phyloP scores from a whole-genome alignment of 2,329 filamentous ascomycete species.

The Botrytis aclada region DNA sequence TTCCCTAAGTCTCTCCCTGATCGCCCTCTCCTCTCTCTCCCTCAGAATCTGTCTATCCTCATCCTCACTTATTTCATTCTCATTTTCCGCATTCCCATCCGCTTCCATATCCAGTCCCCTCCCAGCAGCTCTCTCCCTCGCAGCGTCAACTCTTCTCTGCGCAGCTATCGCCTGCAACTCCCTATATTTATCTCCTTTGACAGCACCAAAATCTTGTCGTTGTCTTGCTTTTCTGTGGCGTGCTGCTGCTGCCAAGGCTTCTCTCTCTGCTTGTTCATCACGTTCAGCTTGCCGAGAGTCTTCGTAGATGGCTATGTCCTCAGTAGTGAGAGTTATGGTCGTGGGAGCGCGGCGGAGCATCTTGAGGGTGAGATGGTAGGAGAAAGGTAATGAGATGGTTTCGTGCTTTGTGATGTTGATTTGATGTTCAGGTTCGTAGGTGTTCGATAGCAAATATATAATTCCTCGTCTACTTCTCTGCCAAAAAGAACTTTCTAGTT shows the following conservation, averaged over 20 bases:
- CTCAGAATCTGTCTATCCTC: constrained; percentile 22
- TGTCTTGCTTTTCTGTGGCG: constrained; percentile 2
- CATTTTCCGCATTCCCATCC: constrained; percentile 4
- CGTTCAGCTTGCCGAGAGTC: constrained; percentile 44
- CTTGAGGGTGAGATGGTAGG: background rate
- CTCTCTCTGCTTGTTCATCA: constrained; percentile 27
- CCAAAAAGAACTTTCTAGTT: background rate
- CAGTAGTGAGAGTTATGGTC: constrained; percentile 63
- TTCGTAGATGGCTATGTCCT: constrained; percentile 70
- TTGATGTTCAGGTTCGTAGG: background rate
- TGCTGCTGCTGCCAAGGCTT: background rate
- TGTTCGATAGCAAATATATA: background rate
- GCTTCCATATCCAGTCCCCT: background rate
- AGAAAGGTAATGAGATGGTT: background rate
- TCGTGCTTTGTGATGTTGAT: background rate
- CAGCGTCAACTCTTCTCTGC: constrained; percentile 21
- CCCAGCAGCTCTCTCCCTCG: background rate
- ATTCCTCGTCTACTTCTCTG: background rate
- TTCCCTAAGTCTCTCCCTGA: constrained; percentile 19
- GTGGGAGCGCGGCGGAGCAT: constrained; percentile 70
- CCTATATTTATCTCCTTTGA: background rate
- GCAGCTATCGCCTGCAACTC: constrained; percentile 14
- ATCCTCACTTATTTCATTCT: constrained; percentile 18
- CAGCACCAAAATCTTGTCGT: background rate
- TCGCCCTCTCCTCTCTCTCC: background rate